Evolutionary conservation across 2,329 filamentous ascomycete genomes (phyloP), one percentile per base, ranked within the genome.

Genomic region (Aspergillus costaricaensis): DNA sequence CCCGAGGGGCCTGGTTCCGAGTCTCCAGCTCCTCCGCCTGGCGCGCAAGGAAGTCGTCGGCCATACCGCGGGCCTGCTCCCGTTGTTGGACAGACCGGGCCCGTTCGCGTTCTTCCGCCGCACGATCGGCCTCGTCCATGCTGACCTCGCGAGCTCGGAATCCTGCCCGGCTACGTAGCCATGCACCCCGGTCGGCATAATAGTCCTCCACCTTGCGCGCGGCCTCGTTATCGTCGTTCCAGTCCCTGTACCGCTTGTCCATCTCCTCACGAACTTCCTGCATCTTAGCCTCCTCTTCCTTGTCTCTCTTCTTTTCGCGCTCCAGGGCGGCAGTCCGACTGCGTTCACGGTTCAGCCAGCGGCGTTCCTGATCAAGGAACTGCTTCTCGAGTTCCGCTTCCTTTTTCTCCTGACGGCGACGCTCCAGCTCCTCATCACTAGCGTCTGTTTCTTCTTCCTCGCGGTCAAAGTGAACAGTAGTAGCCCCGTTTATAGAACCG

Each of bases 361-460:
- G 89, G 30, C 92, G 87, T 74, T 97, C 92, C 47, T 93, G 89
- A 68, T 96, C 93, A 0, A 90, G 81, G 72, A 91, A 97, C 50
- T 86, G 81, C 71, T 93, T 92, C 51, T 97, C 91, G 0, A 87
- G 83, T 21, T 97, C 92, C 0, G 88, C 82, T 38, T 89, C 84
- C 66, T 88, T 87, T 76, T 91, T 93, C 23, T 86, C 85, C 64
- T 86, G 78, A 17, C 89, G 86, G 50, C 92, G 85, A 27, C 83
- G 83, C 74, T 96, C 88, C 0, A 98, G 81, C 74, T 98, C 94
- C 12, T 89, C 88, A 70, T 99, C 95, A 65, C 89, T 92, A 2
- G 92, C 92, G 53, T 95, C 89, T 7, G 91, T 91, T 51, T 96
- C 91, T 41, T 96, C 92, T 47, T 95, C 92, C 55, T 96, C 91